Percentiles rank a stretch among this genome's conserved stretches.
Conservation (phyloP, 192 early-diverging fungal species). For the Coemansia sp. region DNA sequence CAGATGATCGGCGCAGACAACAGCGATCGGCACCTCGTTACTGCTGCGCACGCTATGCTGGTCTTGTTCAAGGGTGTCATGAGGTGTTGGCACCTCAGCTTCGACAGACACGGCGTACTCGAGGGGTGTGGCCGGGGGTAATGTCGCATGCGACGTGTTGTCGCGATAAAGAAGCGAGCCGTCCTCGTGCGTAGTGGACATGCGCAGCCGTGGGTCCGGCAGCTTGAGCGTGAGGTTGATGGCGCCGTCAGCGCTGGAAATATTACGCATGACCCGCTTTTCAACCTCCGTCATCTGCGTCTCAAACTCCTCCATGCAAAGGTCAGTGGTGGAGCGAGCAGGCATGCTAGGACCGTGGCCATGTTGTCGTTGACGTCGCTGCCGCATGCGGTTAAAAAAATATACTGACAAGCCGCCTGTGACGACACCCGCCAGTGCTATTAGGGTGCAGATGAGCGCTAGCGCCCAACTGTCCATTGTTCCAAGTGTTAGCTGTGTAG, state of each 20-base stretch:
- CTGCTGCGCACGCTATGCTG: neutral
- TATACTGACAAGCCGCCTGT: slow-evolving; percentile 10
- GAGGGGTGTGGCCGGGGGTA: slow-evolving; percentile 13
- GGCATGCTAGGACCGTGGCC: neutral
- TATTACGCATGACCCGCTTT: slow-evolving; percentile 32
- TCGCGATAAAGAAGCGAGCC: slow-evolving; percentile 8
- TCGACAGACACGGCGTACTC: slow-evolving; percentile 7
- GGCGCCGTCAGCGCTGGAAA: slow-evolving; percentile 22
- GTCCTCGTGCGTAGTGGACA: slow-evolving; percentile 18
- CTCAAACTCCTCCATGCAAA: slow-evolving; percentile 26
- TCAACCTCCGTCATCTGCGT: slow-evolving; percentile 36
- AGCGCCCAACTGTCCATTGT: slow-evolving; percentile 25
- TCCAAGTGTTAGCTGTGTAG: neutral
- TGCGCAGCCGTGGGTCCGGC: slow-evolving; percentile 32
- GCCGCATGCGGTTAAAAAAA: neutral
- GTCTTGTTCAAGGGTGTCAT: neutral
- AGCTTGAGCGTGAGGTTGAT: slow-evolving; percentile 33
- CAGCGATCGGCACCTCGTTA: slow-evolving; percentile 10
- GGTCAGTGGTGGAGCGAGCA: neutral
- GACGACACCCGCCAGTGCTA: slow-evolving; percentile 1
- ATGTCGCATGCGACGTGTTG: neutral
- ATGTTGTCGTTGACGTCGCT: neutral
- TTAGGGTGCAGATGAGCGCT: slow-evolving; percentile 12
- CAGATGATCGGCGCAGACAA: slow-evolving; percentile 2
- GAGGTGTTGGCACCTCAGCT: neutral